phyloP scores from a whole-genome alignment of 1,284 basidiomycete genomes.

The Phenoliferia sp. region DNA sequence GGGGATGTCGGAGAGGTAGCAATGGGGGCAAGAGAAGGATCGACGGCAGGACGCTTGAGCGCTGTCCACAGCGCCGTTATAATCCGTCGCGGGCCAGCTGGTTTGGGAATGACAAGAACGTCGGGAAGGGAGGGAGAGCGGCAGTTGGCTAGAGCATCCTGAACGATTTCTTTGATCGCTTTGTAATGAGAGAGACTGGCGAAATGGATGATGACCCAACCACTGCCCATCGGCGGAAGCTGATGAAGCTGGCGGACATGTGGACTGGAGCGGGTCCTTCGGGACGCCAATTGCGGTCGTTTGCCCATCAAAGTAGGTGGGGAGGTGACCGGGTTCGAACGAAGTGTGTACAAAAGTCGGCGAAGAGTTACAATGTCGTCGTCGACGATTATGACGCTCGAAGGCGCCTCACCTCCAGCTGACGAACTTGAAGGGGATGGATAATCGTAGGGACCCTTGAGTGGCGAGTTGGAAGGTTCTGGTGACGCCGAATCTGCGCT shows the following conservation, averaged over 20 bases:
- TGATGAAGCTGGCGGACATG: constrained; percentile 57
- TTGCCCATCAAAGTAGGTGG: constrained; percentile 47
- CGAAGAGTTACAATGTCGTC: constrained; percentile 74
- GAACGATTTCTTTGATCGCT: constrained; percentile 74
- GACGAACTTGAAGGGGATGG: background rate
- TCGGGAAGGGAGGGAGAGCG: constrained; percentile 56
- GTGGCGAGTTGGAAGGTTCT: constrained; percentile 5
- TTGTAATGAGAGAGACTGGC: constrained; percentile 85
- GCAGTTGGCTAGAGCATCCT: constrained; percentile 57
- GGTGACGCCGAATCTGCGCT: constrained; percentile 4
- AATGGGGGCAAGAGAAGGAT: constrained; percentile 84
- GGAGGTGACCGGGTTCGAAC: constrained; percentile 25
- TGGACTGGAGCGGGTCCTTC: constrained; percentile 64
- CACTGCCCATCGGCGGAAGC: constrained; percentile 21
- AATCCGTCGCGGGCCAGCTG: constrained; percentile 84
- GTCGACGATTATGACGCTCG: constrained; percentile 72
- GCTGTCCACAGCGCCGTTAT: constrained; percentile 84
- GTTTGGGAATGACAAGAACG: constrained; percentile 90
- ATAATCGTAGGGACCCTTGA: background rate
- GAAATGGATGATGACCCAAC: constrained; percentile 71
- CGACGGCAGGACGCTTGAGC: constrained; percentile 72
- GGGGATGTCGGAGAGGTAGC: constrained; percentile 69
- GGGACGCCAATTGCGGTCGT: constrained; percentile 64
- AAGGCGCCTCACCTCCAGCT: constrained; percentile 11
- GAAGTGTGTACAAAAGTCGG: constrained; percentile 52